Base-by-base conservation (phyloP, 345 rosid genomes). In the Eucalyptus pauciflora region DNA sequence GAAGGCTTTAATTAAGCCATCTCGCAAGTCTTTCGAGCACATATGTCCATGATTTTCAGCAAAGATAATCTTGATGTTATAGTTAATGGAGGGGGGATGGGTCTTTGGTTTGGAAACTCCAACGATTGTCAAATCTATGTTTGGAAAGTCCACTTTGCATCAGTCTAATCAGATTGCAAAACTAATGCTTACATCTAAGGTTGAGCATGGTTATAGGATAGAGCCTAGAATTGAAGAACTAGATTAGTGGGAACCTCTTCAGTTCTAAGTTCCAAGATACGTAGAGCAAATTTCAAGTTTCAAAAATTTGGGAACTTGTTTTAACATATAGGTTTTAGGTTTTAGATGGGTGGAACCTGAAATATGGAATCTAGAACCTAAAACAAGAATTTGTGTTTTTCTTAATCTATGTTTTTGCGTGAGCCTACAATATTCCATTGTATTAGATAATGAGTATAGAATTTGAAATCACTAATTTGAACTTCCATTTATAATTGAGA, bases 341-440 rank as follows among this genome's bases (percentile, higher is more conserved):
- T 51, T 51, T 17, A 51, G 3, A 51, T 51, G 17, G 22, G 56
- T 51, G 22, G 2, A 51, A 17, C 56, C 1, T 51, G 56, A 51
- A 49, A 51, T 51, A 0, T 51, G 2, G 8, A 17, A 51, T 51
- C 22, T 51, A 17, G 22, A 51, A 51, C 1, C 0, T 51, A 2
- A 51, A 51, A 17, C 56, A 17, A 51, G 56, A 17, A 51, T 51
- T 51, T 17, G 4, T 51, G 9, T 51, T 51, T 51, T 51, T 51
- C 22, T 51, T 51, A 51, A 17, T 51, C 22, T 17, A 51, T 51
- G 56, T 51, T 51, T 16, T 51, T 3, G 3, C 9, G 1, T 51
- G 24, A 52, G 18, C 9, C 2, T 3, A 20, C 58, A 52, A 52
- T 52, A 52, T 18, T 52, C 58, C 25, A 8, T 52, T 20, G 58